Evolutionary conservation across 345 rosid species (phyloP).

Genomic region (Laguncularia racemosa): DNA sequence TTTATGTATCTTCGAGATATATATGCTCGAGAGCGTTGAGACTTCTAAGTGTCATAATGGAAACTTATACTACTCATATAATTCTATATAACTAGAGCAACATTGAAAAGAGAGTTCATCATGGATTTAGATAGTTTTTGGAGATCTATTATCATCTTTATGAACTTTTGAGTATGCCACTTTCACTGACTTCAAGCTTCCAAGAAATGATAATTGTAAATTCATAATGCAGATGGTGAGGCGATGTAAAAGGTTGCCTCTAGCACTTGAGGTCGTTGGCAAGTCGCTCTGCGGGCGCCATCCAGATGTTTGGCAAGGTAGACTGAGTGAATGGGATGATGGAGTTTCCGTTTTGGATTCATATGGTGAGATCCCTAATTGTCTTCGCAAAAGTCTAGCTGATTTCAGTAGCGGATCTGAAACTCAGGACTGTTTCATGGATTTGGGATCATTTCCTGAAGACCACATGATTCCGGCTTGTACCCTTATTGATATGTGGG

Average conservation of each 20-base stretch:
- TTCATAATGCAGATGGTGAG: conserved; percentile 31
- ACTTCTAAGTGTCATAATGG: no score
- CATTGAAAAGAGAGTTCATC: no score
- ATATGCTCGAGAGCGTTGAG: no score
- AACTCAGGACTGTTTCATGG: conserved; percentile 47
- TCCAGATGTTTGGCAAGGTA: conserved; percentile 24
- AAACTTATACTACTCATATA: background rate
- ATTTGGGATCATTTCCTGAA: conserved; percentile 52
- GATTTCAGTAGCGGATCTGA: conserved; percentile 12
- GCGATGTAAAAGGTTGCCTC: conserved; percentile 51
- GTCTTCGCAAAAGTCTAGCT: conserved; percentile 43
- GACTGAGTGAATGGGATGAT: conserved; percentile 16
- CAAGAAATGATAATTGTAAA: background rate
- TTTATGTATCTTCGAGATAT: background rate
- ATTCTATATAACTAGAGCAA: background rate
- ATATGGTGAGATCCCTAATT: conserved; percentile 16
- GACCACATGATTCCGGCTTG: conserved; percentile 44
- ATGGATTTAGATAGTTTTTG: no score
- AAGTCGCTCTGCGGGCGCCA: conserved; percentile 32
- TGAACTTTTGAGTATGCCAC: no score
- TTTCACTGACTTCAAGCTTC: background rate
- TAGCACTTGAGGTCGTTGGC: conserved; percentile 48
- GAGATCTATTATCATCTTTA: no score
- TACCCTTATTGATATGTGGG: conserved; percentile 46
- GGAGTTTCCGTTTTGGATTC: conserved; percentile 18